These are phyloP conservation scores for Botrytis galanthina DNA, from an alignment of 2,329 filamentous ascomycete genomes.

Conservation along the genomic window DNA sequence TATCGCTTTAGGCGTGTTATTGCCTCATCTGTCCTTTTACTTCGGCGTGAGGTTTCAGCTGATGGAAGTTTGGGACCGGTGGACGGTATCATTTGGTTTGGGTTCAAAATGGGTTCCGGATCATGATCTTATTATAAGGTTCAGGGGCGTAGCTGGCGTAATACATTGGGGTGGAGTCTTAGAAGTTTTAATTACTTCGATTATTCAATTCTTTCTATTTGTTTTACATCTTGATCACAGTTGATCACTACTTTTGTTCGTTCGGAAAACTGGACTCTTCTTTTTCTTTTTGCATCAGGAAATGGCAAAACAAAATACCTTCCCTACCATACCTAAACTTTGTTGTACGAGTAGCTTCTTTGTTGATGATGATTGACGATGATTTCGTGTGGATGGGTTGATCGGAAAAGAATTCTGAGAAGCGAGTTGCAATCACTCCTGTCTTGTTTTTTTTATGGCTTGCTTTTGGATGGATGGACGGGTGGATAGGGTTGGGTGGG, in stretches of 20 bases:
- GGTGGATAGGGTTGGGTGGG: not conserved
- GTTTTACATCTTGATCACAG: not conserved
- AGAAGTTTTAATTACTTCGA: conserved; percentile 7
- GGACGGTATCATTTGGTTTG: conserved; percentile 23
- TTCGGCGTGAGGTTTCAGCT: conserved; percentile 29
- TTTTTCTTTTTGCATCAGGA: conserved; percentile 8
- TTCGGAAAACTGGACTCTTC: not conserved
- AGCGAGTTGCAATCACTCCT: not conserved
- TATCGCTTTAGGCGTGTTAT: conserved; percentile 27
- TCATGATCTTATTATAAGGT: conserved; percentile 19
- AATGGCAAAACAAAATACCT: conserved; percentile 4
- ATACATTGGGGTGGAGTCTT: conserved; percentile 17
- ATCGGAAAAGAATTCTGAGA: conserved; percentile 1
- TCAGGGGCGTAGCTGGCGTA: conserved; percentile 18
- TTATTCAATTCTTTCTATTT: not conserved
- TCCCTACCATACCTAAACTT: conserved; percentile 4
- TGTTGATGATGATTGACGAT: conserved; percentile 15
- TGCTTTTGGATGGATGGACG: conserved; percentile 3
- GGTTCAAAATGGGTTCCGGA: conserved; percentile 33
- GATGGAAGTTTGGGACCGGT: conserved; percentile 26
- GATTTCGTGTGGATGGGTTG: conserved; percentile 5
- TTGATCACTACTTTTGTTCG: not conserved
- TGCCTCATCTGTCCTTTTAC: conserved; percentile 26
- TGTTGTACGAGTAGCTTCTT: conserved; percentile 16
- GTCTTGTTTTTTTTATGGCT: not conserved